Evolutionary conservation across 140 eudicot genomes (phyloP).

Genomic region (Bidens hawaiensis): DNA sequence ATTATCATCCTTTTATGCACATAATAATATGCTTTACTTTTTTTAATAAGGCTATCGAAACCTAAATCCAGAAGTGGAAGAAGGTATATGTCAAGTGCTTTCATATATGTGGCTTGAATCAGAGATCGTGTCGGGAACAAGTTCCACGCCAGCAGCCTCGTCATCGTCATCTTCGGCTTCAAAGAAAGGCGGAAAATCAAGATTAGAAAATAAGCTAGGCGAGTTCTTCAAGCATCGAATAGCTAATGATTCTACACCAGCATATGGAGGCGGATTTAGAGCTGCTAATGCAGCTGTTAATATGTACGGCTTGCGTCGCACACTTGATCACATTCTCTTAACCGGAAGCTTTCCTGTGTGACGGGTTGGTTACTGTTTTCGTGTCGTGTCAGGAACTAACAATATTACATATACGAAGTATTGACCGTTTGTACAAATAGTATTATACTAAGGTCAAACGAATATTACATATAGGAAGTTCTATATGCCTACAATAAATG

Average conservation of each 20-base stretch:
- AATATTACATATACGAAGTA: too few species aligned
- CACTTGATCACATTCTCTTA: constrained; percentile 73
- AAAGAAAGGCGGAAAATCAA: constrained; percentile 81
- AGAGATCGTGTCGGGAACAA: constrained; percentile 65
- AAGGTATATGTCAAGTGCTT: constrained; percentile 96
- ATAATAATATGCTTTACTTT: neutral
- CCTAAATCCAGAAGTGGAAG: constrained; percentile 84
- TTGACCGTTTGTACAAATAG: neutral
- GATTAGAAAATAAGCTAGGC: constrained; percentile 72
- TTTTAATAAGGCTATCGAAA: constrained; percentile 55
- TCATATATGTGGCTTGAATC: constrained; percentile 98
- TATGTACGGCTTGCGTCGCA: constrained; percentile 72
- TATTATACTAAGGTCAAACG: constrained; percentile 1
- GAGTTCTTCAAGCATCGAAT: constrained; percentile 92
- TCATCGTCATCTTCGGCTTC: constrained; percentile 42
- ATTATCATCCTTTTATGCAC: neutral
- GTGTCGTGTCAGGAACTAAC: too few species aligned
- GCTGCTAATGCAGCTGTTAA: constrained; percentile 87
- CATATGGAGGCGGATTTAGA: constrained; percentile 89
- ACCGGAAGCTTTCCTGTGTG: constrained; percentile 74
- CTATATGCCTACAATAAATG: neutral
- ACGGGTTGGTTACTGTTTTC: neutral
- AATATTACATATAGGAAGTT: neutral
- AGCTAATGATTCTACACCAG: constrained; percentile 79
- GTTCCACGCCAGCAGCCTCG: constrained; percentile 44